Evolutionary conservation across 73 alveolate species (phyloP).

Genomic region (Stentor coeruleus): DNA sequence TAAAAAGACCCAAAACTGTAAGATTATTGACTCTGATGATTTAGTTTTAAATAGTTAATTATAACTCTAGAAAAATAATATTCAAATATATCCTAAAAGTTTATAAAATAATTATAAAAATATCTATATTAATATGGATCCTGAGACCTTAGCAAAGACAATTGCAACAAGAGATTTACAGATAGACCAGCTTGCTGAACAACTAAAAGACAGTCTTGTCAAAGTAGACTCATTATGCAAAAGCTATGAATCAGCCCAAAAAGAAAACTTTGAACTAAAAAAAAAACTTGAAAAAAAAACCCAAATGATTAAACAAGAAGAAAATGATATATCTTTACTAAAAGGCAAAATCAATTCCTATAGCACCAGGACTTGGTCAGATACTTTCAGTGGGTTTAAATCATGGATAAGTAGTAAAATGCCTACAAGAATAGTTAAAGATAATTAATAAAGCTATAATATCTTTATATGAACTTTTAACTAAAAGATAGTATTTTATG

Average conservation of each 20-base stretch:
- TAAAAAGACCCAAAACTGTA: conserved; percentile 1
- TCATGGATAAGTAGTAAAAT: not conserved
- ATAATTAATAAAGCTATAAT: too few species aligned
- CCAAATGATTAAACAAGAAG: not conserved
- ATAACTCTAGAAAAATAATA: too few species aligned
- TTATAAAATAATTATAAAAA: too few species aligned
- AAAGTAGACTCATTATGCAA: not conserved
- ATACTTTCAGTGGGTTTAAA: not conserved
- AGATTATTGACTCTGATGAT: conserved; percentile 6
- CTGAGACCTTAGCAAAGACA: not conserved
- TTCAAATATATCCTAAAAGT: too few species aligned
- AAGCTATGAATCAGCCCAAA: not conserved
- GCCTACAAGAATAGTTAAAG: too few species aligned
- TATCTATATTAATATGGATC: too few species aligned
- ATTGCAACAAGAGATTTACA: not conserved
- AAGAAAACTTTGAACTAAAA: not conserved
- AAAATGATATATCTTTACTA: not conserved
- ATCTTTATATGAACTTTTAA: too few species aligned
- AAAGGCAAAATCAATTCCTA: not conserved
- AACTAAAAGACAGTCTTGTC: not conserved
- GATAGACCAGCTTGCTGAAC: not conserved
- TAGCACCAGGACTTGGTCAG: not conserved
- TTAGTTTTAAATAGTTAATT: not conserved
- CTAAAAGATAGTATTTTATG: too few species aligned
- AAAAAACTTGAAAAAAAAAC: not conserved